phyloP scores from a whole-genome alignment of 768 basidiomycete genomes.

The Pilatotrama ljubarskyi region DNA sequence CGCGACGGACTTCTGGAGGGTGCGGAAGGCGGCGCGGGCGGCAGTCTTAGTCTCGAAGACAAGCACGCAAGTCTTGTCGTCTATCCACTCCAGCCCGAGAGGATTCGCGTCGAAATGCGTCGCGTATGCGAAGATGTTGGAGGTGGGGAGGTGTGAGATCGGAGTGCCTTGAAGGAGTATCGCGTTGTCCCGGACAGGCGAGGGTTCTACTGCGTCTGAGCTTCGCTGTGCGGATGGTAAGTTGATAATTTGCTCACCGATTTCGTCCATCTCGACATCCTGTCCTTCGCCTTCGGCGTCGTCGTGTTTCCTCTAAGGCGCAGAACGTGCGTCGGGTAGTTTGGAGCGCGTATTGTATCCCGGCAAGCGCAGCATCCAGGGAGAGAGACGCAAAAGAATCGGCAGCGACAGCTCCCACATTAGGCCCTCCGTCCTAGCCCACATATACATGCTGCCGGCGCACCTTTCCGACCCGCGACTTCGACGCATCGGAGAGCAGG shows the following conservation, averaged over 20 bases:
- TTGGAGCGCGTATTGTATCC: too few species aligned
- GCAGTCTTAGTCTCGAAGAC: slow-evolving; percentile 61
- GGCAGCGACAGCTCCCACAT: slow-evolving; percentile 37
- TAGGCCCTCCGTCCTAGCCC: slow-evolving; percentile 40
- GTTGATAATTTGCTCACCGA: too few species aligned
- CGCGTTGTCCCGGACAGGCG: slow-evolving; percentile 59
- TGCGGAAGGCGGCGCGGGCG: slow-evolving; percentile 52
- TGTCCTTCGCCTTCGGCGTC: slow-evolving; percentile 37
- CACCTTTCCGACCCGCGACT: slow-evolving; percentile 69
- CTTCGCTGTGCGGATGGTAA: neutral
- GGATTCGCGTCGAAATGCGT: slow-evolving; percentile 76
- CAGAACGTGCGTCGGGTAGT: too few species aligned
- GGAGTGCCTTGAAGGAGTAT: slow-evolving; percentile 72
- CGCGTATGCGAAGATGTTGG: slow-evolving; percentile 78
- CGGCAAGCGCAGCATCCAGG: neutral
- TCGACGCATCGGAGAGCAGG: slow-evolving; percentile 67
- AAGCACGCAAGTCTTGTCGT: slow-evolving; percentile 79
- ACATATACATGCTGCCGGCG: slow-evolving; percentile 48
- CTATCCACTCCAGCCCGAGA: slow-evolving; percentile 82
- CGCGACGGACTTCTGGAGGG: slow-evolving; percentile 50
- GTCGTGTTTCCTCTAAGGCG: slow-evolving; percentile 50
- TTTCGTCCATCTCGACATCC: slow-evolving; percentile 22
- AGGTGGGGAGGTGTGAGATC: slow-evolving; percentile 73
- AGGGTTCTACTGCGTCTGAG: slow-evolving; percentile 37
- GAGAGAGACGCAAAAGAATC: slow-evolving; percentile 2